Evolutionary conservation across 495 filamentous ascomycete genomes (phyloP), one percentile per base, ranked within the genome.

Genomic region (Pseudomonodictys pantanalensis): DNA sequence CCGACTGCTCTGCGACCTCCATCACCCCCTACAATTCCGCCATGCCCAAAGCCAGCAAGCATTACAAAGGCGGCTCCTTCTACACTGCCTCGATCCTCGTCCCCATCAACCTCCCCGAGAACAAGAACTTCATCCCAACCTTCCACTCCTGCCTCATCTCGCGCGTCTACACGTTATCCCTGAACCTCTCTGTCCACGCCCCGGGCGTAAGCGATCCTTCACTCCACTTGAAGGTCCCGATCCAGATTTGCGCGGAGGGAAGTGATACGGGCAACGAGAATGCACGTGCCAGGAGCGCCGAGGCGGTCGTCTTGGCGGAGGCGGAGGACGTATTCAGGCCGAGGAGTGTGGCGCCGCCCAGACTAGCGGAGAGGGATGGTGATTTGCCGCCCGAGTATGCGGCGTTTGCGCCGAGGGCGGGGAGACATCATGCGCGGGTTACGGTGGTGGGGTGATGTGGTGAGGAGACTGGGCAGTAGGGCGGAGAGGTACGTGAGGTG

Each of bases 141-240:
- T 98, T 97, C 75, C 86, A 93, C 73, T 83, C 84, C 52, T 98
- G 93, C 73, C 81, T 96, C 64, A 76, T 88, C 26, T 88, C 87
- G 15, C 86, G 93, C 57, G 74, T 85, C 23, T 97, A 98, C 74
- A 75, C 79, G 8, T 77, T 97, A 20, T 85, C 87, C 39, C 73
- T 97, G 46, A 76, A 77, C 7, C 68, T 92, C 51, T 77, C 83
- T 2, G 73, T 89, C 38, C 79, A 83, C 52, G 80, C 83, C 0
- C 77, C 82, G 4, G 77, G 77, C 18, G 73, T 82, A n/a, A 64
- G 76, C 24, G 82, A 76, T 23, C 80, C 85, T 2, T 78, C 72
- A 1, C 60, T 92, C 15, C 77, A 79, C 2, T 73, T 96, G 10
- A 83, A 82, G 44, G 58, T 96, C 6, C 92, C 92, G 3, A 69